Base-by-base conservation (phyloP, 768 basidiomycete genomes). In the Auricularia cornea region DNA sequence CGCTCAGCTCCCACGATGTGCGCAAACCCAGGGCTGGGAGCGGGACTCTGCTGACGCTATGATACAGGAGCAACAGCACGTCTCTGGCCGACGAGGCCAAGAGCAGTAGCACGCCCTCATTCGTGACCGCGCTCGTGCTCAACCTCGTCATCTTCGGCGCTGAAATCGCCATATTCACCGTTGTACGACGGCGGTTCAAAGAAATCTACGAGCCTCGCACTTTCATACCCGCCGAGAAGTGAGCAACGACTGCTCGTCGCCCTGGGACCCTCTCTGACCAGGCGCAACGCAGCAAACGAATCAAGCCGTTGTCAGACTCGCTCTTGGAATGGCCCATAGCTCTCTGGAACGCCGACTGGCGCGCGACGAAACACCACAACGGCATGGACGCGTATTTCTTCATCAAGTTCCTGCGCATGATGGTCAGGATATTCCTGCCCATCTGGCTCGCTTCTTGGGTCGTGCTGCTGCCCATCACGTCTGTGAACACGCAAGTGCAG, bases 311-410 rank as follows among this genome's bases (percentile, higher is more conserved):
- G 60, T 71, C 82, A 0, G 64, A 72, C 18, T 76, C 76, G 11
- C 66, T 83, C 23, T 74, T 92, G 28, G 70, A 79, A 35, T 95
- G 92, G 92, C 88, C 89, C 1, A 64, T 81, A 23, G 79, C 83
- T 0, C 73, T 94, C 23, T 86, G 76, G 74, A 78, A 77, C 2
- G 80, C 87, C 2, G 83, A 92, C 70, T 84, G 86, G 69, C 75
- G 75, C 31, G 80, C 79, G 28, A 84, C 92, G 63, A 81, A 85
- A 64, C 76, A 77, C 51, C 80, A 83, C 51, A 94, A 94, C 66
- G 93, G 93, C 30, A 78, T 90, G 63, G 96, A 98, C 72, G 90
- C 94, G 18, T 99, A 96, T 76, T 88, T 95, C 71, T 99, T 90
- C 68, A 87, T 97, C 44, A 48, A 48, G 44, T 56, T 62, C 65